phyloP scores from a whole-genome alignment of 2,329 filamentous ascomycete species.

The Talaromyces piceae region DNA sequence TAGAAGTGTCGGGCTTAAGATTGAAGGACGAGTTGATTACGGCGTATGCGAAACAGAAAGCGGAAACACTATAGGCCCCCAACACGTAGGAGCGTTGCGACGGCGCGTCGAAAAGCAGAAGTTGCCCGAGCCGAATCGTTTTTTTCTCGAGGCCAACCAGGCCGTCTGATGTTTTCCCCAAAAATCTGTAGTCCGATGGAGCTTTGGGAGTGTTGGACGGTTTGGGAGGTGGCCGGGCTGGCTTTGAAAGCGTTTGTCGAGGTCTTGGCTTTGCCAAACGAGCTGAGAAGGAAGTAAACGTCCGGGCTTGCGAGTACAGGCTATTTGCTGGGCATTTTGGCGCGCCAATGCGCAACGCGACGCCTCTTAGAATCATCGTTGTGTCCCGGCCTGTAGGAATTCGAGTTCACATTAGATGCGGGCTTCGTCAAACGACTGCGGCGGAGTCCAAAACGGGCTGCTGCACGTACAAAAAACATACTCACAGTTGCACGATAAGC shows the following conservation, averaged over 20 bases:
- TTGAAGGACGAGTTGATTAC: constrained; percentile 46
- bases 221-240: constrained; percentile 11
- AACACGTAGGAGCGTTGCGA: constrained; percentile 57
- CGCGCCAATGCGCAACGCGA: constrained; percentile 21
- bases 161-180: constrained; percentile 29
- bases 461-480: background rate
- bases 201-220: background rate
- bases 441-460: background rate
- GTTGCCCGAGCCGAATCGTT: constrained; percentile 50
- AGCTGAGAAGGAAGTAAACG: constrained; percentile 13
- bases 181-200: constrained; percentile 16
- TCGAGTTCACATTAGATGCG: constrained; percentile 3
- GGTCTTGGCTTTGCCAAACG: constrained; percentile 14
- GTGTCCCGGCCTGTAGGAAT: too few species aligned
- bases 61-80: constrained; percentile 51
- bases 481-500: background rate
- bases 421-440: background rate
- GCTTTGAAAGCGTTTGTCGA: constrained; percentile 9
- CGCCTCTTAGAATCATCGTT: constrained; percentile 2
- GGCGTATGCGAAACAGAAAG: constrained; percentile 48
- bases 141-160: constrained; percentile 43
- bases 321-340: constrained; percentile 18
- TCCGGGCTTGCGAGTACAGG: constrained; percentile 13
- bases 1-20: constrained; percentile 44
- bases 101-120: constrained; percentile 57